phyloP scores from a whole-genome alignment of 805 yeast species.

The Schwanniomyces occidentalis region DNA sequence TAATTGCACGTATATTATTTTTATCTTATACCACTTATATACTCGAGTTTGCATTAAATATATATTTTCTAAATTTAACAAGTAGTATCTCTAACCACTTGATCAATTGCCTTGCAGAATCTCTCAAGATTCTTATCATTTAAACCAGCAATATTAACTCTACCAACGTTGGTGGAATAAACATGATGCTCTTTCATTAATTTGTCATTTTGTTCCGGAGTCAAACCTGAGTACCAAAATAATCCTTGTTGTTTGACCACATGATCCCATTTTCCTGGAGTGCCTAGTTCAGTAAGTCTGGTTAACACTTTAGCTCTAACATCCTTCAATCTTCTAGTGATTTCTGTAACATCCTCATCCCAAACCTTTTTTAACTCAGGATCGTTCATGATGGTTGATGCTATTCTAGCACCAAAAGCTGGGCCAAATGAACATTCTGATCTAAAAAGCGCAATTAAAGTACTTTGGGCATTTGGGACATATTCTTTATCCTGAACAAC shows the following conservation, averaged over 20 bases:
- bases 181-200: conserved; percentile 38
- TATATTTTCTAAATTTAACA: too few species aligned
- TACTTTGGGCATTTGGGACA: conserved; percentile 18
- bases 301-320: conserved; percentile 30
- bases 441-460: conserved; percentile 35
- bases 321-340: conserved; percentile 30
- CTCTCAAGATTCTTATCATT: conserved; percentile 38
- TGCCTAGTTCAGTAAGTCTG: conserved; percentile 30
- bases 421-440: conserved; percentile 48
- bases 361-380: conserved; percentile 27
- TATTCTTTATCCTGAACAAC: conserved; percentile 19
- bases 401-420: conserved; percentile 47
- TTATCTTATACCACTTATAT: too few species aligned
- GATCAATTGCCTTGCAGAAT: conserved; percentile 38
- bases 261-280: conserved; percentile 47
- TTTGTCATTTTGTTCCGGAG: conserved; percentile 29
- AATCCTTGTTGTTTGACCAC: conserved; percentile 40
- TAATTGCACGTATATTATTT: too few species aligned
- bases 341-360: conserved; percentile 34
- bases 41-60: too few species aligned
- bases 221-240: conserved; percentile 46
- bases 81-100: conserved; percentile 27
- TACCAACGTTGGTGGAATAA: conserved; percentile 38
- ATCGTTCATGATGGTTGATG: conserved; percentile 29
- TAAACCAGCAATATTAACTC: conserved; percentile 48